Percentiles rank a stretch among this genome's conserved stretches.
Conservation (phyloP, 2,329 filamentous ascomycete genomes). For the Pseudocercospora fuligena region DNA sequence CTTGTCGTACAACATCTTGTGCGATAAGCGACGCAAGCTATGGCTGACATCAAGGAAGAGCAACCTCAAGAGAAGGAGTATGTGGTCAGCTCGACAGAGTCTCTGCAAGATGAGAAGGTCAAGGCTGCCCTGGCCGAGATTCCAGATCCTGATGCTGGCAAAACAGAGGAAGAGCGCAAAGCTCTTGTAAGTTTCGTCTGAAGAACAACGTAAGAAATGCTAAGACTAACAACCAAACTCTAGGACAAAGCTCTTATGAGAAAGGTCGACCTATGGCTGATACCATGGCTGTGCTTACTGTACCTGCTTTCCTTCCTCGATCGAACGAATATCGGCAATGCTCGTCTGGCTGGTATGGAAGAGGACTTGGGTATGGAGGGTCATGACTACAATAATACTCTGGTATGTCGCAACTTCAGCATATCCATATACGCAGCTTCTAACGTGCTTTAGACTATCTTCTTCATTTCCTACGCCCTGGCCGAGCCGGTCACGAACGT, state of each 20-base stretch:
- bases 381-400: conserved; percentile 71
- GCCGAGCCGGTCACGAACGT: conserved; percentile 82
- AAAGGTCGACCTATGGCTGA: conserved; percentile 58
- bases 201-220: neutral
- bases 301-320: conserved; percentile 66
- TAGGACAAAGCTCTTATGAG: conserved; percentile 56
- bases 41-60: conserved; percentile 17
- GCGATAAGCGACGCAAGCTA: conserved; percentile 1
- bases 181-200: conserved; percentile 10
- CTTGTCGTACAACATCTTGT: neutral
- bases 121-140: neutral
- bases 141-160: conserved; percentile 21
- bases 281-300: conserved; percentile 60
- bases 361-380: conserved; percentile 66
- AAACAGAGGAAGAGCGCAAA: conserved; percentile 17
- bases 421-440: neutral
- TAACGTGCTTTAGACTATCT: conserved; percentile 61
- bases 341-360: conserved; percentile 61
- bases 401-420: conserved; percentile 44
- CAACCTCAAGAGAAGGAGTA: conserved; percentile 13
- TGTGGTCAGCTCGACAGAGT: conserved; percentile 13
- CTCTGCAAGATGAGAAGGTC: neutral
- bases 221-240: neutral
- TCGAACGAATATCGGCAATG: conserved; percentile 58
- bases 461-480: conserved; percentile 83